Evolutionary conservation across 1,284 basidiomycete genomes (phyloP).

Genomic region (Cystobasidiaceae sp.): DNA sequence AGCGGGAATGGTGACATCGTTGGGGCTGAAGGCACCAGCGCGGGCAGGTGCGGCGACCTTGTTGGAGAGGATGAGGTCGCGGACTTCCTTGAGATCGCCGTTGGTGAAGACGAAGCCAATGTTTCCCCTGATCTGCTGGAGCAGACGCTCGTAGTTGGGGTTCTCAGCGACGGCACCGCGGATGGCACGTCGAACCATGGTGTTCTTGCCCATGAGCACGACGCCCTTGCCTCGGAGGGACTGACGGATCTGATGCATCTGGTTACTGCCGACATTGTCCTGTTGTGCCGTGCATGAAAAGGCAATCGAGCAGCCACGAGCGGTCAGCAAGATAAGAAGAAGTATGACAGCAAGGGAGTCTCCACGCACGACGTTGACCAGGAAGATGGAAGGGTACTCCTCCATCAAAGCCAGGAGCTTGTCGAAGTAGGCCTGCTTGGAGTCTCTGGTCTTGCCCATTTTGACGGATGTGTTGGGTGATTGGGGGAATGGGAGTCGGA

Average conservation of each 20-base stretch:
- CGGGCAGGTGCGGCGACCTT: conserved; percentile 97
- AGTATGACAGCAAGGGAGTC: not conserved
- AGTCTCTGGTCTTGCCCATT: conserved; percentile 43
- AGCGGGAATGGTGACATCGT: conserved; percentile 84
- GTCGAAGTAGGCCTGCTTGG: conserved; percentile 88
- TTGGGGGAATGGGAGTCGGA: not conserved
- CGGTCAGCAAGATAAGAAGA: no score
- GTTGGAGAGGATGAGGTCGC: conserved; percentile 88
- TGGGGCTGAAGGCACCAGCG: conserved; percentile 92
- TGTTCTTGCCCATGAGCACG: conserved; percentile 99
- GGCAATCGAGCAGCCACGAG: not conserved
- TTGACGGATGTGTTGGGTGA: conserved; percentile 2
- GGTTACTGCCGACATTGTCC: conserved; percentile 94
- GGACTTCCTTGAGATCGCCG: conserved; percentile 87
- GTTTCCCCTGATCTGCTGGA: conserved; percentile 94
- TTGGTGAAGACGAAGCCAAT: conserved; percentile 98
- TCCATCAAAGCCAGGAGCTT: conserved; percentile 91
- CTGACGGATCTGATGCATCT: conserved; percentile 97
- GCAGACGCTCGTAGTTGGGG: conserved; percentile 92
- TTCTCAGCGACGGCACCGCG: conserved; percentile 81
- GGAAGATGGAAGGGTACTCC: conserved; percentile 68
- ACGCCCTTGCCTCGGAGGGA: conserved; percentile 92
- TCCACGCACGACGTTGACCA: conserved; percentile 86
- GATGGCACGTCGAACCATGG: conserved; percentile 98
- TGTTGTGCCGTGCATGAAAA: no score